These are phyloP conservation scores for Geosmithia morbida DNA, from an alignment of 2,329 filamentous ascomycete genomes.

Conservation along the genomic window DNA sequence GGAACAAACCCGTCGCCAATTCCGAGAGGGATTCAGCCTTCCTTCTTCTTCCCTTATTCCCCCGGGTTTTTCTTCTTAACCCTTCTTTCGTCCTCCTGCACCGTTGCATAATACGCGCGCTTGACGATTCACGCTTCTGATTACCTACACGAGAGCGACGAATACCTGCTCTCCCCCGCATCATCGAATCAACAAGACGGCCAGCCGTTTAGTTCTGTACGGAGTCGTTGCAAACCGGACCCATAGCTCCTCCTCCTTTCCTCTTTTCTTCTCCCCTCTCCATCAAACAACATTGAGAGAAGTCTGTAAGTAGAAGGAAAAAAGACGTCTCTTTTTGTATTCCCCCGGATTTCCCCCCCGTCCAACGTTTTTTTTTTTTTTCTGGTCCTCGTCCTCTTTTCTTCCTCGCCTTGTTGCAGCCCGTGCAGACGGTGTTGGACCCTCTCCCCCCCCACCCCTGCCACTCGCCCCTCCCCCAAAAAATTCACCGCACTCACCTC, in stretches of 20 bases:
- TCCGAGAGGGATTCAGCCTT: too few relatives aligned
- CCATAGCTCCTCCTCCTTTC: neutral
- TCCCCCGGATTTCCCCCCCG: neutral
- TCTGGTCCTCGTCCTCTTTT: constrained; percentile 1
- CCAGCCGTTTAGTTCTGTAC: neutral
- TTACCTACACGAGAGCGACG: too few relatives aligned
- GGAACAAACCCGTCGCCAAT: too few relatives aligned
- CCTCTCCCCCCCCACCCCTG: neutral
- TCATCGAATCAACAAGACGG: neutral
- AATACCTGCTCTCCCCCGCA: neutral
- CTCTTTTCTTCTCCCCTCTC: too few relatives aligned
- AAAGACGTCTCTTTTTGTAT: too few relatives aligned
- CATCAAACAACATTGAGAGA: too few relatives aligned
- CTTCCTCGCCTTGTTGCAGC: neutral
- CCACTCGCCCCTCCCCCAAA: neutral
- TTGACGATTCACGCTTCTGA: too few relatives aligned
- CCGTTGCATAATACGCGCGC: too few relatives aligned
- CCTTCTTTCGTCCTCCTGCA: too few relatives aligned
- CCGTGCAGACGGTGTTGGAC: neutral
- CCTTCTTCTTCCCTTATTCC: too few relatives aligned
- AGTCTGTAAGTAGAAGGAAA: too few relatives aligned
- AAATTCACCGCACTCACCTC: neutral
- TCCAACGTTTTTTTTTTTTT: neutral
- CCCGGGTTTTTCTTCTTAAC: too few relatives aligned
- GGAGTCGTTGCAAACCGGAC: neutral